Evolutionary conservation across 208 protist species (phyloP).

Genomic region (Leishmania tarentolae): DNA sequence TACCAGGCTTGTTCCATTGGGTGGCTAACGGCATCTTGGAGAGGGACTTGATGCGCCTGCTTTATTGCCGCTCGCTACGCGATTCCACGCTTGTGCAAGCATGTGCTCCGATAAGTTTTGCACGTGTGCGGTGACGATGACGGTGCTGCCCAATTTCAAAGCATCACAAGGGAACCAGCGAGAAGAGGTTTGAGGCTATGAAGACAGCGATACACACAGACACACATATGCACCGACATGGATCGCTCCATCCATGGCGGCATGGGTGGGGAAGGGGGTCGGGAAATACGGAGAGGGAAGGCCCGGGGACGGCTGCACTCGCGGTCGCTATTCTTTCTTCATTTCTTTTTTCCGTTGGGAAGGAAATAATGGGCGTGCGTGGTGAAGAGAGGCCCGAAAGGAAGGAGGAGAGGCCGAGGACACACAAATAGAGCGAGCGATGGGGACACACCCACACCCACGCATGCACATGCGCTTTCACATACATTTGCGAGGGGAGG

Average conservation of each 20-base stretch:
- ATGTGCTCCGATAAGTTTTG: not conserved
- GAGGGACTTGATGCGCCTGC: not conserved
- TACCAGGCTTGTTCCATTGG: not conserved
- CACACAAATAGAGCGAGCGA: not conserved
- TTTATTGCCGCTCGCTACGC: not conserved
- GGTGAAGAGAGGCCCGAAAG: not conserved
- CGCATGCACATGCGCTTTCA: not conserved
- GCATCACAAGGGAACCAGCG: not conserved
- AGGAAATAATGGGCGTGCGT: not conserved
- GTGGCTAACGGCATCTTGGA: not conserved
- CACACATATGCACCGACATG: not conserved
- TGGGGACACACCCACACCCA: constrained; percentile 1
- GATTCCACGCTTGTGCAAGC: not conserved
- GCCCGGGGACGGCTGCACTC: not conserved
- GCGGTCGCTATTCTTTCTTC: not conserved
- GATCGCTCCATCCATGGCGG: not conserved
- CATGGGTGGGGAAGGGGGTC: not conserved
- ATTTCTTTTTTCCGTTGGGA: constrained; percentile 1
- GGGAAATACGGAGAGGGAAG: not conserved
- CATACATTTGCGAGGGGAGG: not conserved
- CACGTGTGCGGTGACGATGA: not conserved
- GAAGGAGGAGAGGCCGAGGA: not conserved
- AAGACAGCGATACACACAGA: constrained; percentile 3
- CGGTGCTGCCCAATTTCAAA: not conserved
- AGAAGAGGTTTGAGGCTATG: not conserved